A percentile compares a stretch with the other conserved stretches of the same genome.
phyloP scores from a whole-genome alignment of 352 stramenopile genomes.

The Plasmopara viticola region DNA sequence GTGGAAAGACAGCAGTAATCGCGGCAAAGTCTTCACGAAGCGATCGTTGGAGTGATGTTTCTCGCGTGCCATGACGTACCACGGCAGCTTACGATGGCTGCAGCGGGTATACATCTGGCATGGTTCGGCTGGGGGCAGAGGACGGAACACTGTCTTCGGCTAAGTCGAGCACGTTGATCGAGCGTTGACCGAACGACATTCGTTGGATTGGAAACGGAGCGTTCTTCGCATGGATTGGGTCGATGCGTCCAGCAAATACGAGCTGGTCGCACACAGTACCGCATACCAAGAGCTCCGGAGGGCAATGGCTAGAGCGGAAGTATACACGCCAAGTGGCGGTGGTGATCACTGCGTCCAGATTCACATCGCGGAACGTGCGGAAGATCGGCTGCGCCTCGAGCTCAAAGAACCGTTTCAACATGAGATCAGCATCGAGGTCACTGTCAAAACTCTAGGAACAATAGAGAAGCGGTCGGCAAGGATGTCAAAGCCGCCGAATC shows the following conservation, averaged over 20 bases:
- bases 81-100: neutral
- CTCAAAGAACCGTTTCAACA: no score
- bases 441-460: no score
- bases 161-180: neutral
- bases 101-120: neutral
- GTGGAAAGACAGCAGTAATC: neutral
- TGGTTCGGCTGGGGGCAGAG: neutral
- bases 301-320: neutral
- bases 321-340: no score
- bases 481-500: no score
- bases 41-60: neutral
- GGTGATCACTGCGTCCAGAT: no score
- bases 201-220: neutral
- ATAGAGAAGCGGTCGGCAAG: no score
- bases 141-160: neutral
- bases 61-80: neutral
- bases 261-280: neutral
- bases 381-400: no score
- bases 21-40: neutral
- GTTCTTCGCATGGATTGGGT: neutral
- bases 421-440: no score
- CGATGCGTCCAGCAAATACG: neutral
- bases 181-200: neutral
- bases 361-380: no score
- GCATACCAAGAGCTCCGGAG: neutral